Evolutionary conservation across 306 rosid species (phyloP).

Genomic region (Mimosa pudica): DNA sequence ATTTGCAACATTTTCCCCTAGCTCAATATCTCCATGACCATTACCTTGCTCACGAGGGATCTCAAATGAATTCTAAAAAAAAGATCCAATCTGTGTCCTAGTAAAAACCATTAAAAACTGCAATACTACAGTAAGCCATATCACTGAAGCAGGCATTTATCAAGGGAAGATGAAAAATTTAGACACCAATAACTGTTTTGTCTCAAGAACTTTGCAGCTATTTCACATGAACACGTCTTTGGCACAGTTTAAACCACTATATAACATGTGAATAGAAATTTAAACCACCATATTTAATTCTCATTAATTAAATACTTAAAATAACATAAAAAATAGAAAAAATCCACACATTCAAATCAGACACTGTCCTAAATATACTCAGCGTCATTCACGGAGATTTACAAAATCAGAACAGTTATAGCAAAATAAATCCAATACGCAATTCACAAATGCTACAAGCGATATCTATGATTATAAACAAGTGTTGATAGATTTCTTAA

Average conservation of each 20-base stretch:
- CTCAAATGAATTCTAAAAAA: slow-evolving; percentile 79
- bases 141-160: slow-evolving; percentile 8
- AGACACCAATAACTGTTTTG: slow-evolving; percentile 12
- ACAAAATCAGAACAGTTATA: not conserved
- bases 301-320: not conserved
- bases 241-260: too few species aligned
- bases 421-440: not conserved
- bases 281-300: not conserved
- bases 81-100: slow-evolving; percentile 20
- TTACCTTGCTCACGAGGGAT: slow-evolving; percentile 70
- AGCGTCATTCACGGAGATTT: not conserved
- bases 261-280: too few species aligned
- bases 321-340: not conserved
- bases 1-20: slow-evolving; percentile 59
- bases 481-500: not conserved
- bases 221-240: slow-evolving; percentile 2
- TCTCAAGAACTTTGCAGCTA: slow-evolving; percentile 2
- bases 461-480: not conserved
- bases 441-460: not conserved
- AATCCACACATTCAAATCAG: not conserved
- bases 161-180: slow-evolving; percentile 22
- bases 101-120: slow-evolving; percentile 10
- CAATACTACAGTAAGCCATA: slow-evolving; percentile 12
- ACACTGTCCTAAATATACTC: not conserved
- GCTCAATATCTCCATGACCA: slow-evolving; percentile 71